Evolutionary conservation across 768 basidiomycete genomes (phyloP).

Genomic region (Mycena epipterygia): DNA sequence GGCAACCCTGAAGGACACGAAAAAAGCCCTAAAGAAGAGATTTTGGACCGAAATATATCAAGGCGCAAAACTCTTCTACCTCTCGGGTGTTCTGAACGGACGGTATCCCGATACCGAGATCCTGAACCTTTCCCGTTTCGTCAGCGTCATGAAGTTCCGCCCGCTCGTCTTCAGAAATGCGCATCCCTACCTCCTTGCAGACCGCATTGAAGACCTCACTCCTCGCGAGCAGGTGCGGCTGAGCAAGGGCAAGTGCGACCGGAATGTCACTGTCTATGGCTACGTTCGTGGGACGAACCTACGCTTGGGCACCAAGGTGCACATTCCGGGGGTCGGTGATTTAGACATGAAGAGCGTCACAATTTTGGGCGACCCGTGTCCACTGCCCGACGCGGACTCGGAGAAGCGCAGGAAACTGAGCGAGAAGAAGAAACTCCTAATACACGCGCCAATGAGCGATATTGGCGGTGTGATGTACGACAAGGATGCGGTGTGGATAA

Average conservation of each 20-base stretch:
- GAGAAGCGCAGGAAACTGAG: conserved; percentile 94
- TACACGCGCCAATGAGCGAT: conserved; percentile 99
- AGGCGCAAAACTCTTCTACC: conserved; percentile 98
- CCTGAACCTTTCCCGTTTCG: conserved; percentile 95
- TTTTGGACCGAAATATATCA: conserved; percentile 99
- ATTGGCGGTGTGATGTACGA: conserved; percentile 97
- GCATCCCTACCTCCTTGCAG: conserved; percentile 95
- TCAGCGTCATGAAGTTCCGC: conserved; percentile 98
- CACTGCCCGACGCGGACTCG: conserved; percentile 89
- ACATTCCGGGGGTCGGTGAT: conserved; percentile 96
- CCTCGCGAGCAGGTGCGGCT: conserved; percentile 85
- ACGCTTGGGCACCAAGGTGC: conserved; percentile 81
- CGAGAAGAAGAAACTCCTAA: conserved; percentile 92
- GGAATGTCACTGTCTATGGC: conserved; percentile 94
- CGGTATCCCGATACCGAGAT: conserved; percentile 98
- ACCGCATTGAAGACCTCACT: conserved; percentile 96
- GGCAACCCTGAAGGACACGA: conserved; percentile 86
- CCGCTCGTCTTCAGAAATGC: conserved; percentile 95
- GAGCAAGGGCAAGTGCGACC: conserved; percentile 90
- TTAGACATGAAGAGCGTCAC: conserved; percentile 81
- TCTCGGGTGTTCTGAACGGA: conserved; percentile 96
- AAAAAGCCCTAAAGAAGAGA: conserved; percentile 95
- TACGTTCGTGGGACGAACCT: conserved; percentile 94
- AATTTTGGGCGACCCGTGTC: conserved; percentile 93
- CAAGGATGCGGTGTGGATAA: conserved; percentile 98